These are phyloP conservation scores for Kwoniella pini DNA, from an alignment of 768 basidiomycete genomes.

Conservation along the genomic window DNA sequence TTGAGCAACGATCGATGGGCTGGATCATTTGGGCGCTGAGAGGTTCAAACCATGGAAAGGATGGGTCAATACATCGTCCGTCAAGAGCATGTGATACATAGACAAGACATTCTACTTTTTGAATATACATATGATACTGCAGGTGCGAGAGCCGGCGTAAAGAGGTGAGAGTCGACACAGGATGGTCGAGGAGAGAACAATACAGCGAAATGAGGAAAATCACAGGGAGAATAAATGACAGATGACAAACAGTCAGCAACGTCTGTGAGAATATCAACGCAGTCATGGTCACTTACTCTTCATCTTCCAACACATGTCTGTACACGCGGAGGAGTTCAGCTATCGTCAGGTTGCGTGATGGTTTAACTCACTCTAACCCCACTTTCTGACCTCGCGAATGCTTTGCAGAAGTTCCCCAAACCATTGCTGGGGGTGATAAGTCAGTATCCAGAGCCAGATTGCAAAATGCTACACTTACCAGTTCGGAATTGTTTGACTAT, in stretches of 20 bases:
- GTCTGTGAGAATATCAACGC: too few relatives aligned
- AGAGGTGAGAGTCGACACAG: too few relatives aligned
- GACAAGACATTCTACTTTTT: conserved; percentile 38
- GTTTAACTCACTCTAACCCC: conserved; percentile 48
- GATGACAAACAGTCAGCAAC: too few relatives aligned
- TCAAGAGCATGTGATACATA: too few relatives aligned
- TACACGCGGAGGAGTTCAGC: neutral
- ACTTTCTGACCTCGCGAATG: conserved; percentile 90
- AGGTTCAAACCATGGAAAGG: too few relatives aligned
- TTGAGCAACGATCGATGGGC: too few relatives aligned
- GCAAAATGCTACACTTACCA: conserved; percentile 62
- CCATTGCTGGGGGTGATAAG: conserved; percentile 57
- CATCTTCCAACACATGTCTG: conserved; percentile 36
- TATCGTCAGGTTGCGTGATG: neutral
- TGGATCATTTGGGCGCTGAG: too few relatives aligned
- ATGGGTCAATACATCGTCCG: too few relatives aligned
- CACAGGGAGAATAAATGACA: neutral
- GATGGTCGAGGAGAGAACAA: too few relatives aligned
- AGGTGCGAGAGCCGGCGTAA: neutral
- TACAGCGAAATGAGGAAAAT: neutral
- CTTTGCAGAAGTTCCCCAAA: conserved; percentile 98
- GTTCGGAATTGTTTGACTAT: conserved; percentile 94
- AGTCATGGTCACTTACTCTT: neutral
- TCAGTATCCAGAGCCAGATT: neutral
- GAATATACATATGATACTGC: conserved; percentile 52